Conservation (phyloP, 495 filamentous ascomycete species). For the Amniculicola lignicola region DNA sequence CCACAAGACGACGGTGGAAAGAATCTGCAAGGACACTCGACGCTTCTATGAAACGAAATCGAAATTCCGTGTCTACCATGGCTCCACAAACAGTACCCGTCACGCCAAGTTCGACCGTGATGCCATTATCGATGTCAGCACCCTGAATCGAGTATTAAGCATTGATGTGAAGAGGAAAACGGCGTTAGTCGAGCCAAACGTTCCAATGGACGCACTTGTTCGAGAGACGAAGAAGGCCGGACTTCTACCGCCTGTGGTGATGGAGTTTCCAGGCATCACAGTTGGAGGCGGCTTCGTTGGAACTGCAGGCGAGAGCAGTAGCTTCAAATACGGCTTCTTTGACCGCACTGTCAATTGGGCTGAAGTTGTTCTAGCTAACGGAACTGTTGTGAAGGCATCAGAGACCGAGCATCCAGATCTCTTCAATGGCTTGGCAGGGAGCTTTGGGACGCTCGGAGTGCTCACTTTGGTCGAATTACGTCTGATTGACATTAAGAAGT, state of each 20-base stretch:
- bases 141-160: constrained; percentile 35
- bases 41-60: not conserved
- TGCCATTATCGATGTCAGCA: constrained; percentile 55
- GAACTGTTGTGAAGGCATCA: constrained; percentile 47
- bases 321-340: constrained; percentile 59
- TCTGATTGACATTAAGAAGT: constrained; percentile 50
- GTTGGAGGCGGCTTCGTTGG: constrained; percentile 60
- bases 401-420: constrained; percentile 45
- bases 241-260: constrained; percentile 56
- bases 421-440: constrained; percentile 54
- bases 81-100: constrained; percentile 71
- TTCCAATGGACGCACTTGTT: constrained; percentile 60
- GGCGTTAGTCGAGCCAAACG: constrained; percentile 60
- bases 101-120: constrained; percentile 43
- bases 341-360: constrained; percentile 52
- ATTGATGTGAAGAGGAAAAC: constrained; percentile 42
- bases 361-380: constrained; percentile 58
- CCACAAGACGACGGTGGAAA: not conserved
- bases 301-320: constrained; percentile 57
- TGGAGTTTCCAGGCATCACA: constrained; percentile 64
- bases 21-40: not conserved
- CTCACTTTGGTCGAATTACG: constrained; percentile 54
- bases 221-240: constrained; percentile 49
- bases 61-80: constrained; percentile 70
- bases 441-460: constrained; percentile 57